Evolutionary conservation across 805 yeast species (phyloP).

Genomic region (Monosporozyma servazzii): DNA sequence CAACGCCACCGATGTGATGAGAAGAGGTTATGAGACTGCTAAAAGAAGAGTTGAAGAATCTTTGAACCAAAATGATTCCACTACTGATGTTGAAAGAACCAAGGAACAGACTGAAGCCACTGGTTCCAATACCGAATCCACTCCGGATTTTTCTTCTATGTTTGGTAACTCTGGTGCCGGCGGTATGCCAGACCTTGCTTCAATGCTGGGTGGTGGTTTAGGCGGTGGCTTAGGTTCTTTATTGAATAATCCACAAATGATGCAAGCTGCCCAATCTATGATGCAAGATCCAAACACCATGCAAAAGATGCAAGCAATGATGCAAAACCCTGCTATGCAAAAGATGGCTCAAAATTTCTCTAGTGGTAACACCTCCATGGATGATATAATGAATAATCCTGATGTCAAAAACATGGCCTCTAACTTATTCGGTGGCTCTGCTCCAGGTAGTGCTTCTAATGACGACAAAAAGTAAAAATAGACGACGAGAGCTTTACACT

Average conservation of each 20-base stretch:
- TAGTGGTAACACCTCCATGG: constrained; percentile 46
- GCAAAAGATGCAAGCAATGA: constrained; percentile 52
- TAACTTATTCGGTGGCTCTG: constrained; percentile 46
- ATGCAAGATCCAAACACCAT: constrained; percentile 80
- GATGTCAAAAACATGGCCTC: constrained; percentile 62
- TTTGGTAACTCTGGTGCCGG: constrained; percentile 26
- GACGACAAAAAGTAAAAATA: background rate
- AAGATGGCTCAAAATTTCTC: constrained; percentile 78
- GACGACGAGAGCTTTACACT: background rate
- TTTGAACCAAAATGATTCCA: constrained; percentile 30
- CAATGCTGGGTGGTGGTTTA: constrained; percentile 56
- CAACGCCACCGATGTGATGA: constrained; percentile 78
- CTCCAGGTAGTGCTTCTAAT: background rate
- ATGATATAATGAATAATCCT: constrained; percentile 74
- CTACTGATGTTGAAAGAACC: background rate
- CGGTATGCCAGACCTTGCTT: constrained; percentile 72
- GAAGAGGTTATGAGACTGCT: constrained; percentile 88
- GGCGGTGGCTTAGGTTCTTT: constrained; percentile 50
- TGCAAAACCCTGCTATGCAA: constrained; percentile 72
- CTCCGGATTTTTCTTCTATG: constrained; percentile 15
- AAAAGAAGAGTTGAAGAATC: constrained; percentile 79
- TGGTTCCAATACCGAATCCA: constrained; percentile 16
- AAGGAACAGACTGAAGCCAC: constrained; percentile 13
- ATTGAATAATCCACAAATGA: constrained; percentile 84
- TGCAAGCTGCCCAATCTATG: constrained; percentile 80